These are phyloP conservation scores for Fusarium miscanthi DNA, from an alignment of 2,329 filamentous ascomycete species.

Conservation along the genomic window DNA sequence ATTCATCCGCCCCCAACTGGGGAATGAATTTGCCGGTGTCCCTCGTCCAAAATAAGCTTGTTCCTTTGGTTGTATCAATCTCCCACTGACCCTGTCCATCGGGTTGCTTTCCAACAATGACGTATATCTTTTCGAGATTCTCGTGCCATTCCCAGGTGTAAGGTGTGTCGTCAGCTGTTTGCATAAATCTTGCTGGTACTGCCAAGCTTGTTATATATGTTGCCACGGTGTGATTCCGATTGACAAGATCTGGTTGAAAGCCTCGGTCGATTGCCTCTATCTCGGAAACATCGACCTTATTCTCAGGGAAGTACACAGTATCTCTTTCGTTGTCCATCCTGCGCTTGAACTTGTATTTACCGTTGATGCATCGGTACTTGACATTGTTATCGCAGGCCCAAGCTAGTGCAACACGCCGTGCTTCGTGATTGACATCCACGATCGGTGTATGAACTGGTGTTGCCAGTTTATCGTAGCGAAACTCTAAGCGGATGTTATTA, in stretches of 20 bases:
- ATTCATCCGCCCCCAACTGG: background rate
- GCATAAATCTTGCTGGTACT: background rate
- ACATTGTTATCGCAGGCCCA: constrained; percentile 2
- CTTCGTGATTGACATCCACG: constrained; percentile 9
- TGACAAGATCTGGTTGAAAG: background rate
- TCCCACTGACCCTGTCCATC: constrained; percentile 3
- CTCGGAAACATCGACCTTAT: background rate
- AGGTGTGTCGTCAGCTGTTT: rapidly evolving
- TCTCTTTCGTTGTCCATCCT: constrained; percentile 2
- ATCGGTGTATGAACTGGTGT: background rate
- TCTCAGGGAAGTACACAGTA: constrained; percentile 11
- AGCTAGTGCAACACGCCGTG: background rate
- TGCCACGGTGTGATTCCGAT: background rate
- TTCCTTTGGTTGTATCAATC: background rate
- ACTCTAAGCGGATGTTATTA: constrained; percentile 1
- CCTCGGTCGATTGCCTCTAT: background rate
- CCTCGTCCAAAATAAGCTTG: background rate
- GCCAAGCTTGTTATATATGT: background rate
- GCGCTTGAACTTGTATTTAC: constrained; percentile 1
- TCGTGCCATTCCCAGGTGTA: background rate
- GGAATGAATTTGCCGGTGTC: background rate
- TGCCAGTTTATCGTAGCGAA: background rate
- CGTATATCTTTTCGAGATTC: background rate
- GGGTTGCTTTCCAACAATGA: constrained; percentile 5
- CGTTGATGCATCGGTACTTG: background rate